Evolutionary conservation across 441 rosid genomes (phyloP), one percentile per base, ranked within the genome.

Genomic region (Pelargonium citronellum): DNA sequence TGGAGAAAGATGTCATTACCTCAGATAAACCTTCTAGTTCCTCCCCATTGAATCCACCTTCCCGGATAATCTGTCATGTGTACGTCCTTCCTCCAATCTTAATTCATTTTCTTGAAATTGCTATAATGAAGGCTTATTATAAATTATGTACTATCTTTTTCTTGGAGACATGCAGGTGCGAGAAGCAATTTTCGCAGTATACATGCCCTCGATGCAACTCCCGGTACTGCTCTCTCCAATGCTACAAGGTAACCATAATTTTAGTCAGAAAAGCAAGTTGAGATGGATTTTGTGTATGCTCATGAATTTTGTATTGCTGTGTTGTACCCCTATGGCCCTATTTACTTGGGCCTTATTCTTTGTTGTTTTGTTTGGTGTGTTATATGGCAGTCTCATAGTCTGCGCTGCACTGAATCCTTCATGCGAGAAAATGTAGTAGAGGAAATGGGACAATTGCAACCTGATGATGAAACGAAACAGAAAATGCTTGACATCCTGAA

Each of bases 131-230:
- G 20, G 17, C 53, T 43, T 20, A 3, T 8, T 6, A n/a, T 8
- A 13, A 4, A 24, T 10, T 16, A 24, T 24, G 30, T 47, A 9
- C 20, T 53, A 65, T 58, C 64, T 16, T 24, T 19, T 72, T 63
- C 11, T 27, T 10, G 62, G 34, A 30, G 13, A 5, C 17, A 2
- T 66, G 55, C 78, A 86, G 96, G 51, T 89, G 98, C 70, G 89
- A 89, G 76, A 95, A 90, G 79, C 97, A 92, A 73, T 92, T 91
- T 77, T 86, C 99, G 3, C 95, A 88, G 68, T 95, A 95, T 27
- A 90, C 98, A 67, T 90, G 99, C 71, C 98, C 98, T 49, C 87
- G 99, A 70, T 95, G 98, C 85, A 90, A 90, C 79, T 84, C 87
- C 41, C 88, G 98, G 0, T 92, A 91, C 73, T 92, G 98, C 65